Base-by-base conservation (phyloP, 148 eudicot genomes). In the Diospyros lotus region DNA sequence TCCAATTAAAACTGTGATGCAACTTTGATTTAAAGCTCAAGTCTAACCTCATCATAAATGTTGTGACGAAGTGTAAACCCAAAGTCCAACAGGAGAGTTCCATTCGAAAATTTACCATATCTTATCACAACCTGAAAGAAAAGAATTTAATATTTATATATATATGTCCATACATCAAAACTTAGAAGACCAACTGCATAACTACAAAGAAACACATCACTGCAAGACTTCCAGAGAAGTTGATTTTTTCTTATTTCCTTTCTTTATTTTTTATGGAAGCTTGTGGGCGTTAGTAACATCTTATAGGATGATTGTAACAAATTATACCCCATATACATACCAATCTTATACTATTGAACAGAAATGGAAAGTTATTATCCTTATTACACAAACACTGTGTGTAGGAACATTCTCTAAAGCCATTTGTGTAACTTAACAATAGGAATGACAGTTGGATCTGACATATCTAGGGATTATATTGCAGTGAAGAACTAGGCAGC, bases 101-200 rank as follows among this genome's bases (percentile, higher is more conserved):
- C 88, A 81, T 94, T 94, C 2, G 97, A 83, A 76, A 88, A 90
- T 73, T 82, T 91, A 64, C 95, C 97, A 75, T 94, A 94, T 58
- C 92, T 86, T 80, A 94, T 91, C 39, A 88, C 73, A 81, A 92
- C 88, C 93, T 91, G 83, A 55, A 77, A 15, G 69, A 9, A 73
- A 80, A 66, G 43, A 28, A 28, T 28, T 28, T 28, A 28, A 28
- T 28, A 28, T 28, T 28, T 28, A 28, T 28, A 28, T 28, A 11
- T 55, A 4, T 8, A 38, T 73, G 66, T 70, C 18, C 48, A 45
- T 64, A 12, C n/a, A 72, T 65, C 58, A 61, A 14, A 65, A 72
- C 44, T 4, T 17, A 28, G 41, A 71, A 9, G 14, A 48, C 4
- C 18, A 7, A 58, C 4, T 42, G 11, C 2, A 74, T 1, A 61